Base-by-base conservation (phyloP, 2,329 filamentous ascomycete genomes). In the Plectosphaerella cucumerina region DNA sequence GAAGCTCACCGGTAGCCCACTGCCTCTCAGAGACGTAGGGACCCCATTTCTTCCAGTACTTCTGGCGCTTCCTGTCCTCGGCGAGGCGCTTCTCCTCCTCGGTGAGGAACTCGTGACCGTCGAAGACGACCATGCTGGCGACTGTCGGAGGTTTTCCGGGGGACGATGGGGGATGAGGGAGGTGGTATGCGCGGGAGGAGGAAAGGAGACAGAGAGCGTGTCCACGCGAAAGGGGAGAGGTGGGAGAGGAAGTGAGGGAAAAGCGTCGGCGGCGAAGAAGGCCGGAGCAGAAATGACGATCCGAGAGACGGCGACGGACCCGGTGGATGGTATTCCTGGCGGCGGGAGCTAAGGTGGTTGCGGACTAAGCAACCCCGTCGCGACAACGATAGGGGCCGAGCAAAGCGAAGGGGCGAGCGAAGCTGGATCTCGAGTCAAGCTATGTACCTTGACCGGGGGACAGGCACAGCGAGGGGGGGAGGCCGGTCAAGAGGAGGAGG, bases 1-100 rank as follows among this genome's bases (percentile, higher is more conserved):
- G 26, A 53, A 51, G 62, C 81, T 66, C 73, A 88, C 89, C 91
- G 59, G 91, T 96, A 52, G 92, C 91, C 93, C 93, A 97, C 75
- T 97, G 92, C 65, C 92, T 80, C 75, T 97, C 93, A 50, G 92
- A 85, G 61, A 96, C 86, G 65, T 97, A 97, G 21, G 92, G 87
- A 50, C 93, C 93, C 91, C 92, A 97, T 84, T 87, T 90, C 82
- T 97, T 97, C 93, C 93, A 97, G 76, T 97, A 97, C 69, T 90
- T 93, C 58, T 73, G 81, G 57, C 86, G 86, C 58, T 93, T 83
- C 53, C 85, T 83, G 70, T 97, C 93, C 65, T 96, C 84, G 65
- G 87, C 87, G 60, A 97, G 80, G 47, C 94, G 87, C 70, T 87
- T 88, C 77, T 97, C 93, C 73, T 97, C 93, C 70, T 89, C 86